Evolutionary conservation across 2,329 filamentous ascomycete species (phyloP).

Genomic region (Sarocladiaceae sp.): DNA sequence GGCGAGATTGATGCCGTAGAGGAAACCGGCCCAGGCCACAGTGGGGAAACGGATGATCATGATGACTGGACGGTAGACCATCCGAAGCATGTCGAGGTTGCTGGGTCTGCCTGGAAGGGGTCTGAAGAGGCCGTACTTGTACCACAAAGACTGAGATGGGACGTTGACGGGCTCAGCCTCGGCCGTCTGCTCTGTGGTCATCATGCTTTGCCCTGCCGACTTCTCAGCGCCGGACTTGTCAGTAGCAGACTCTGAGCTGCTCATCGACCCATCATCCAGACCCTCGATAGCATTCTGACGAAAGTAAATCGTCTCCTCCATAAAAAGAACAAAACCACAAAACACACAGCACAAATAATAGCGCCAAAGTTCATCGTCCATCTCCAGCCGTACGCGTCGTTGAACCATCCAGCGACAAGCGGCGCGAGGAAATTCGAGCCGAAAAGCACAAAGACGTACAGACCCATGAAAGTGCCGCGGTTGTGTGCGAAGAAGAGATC

Average conservation of each 20-base stretch:
- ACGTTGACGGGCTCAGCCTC: too few relatives aligned
- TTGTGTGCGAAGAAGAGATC: slow-evolving; percentile 40
- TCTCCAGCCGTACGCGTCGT: slow-evolving; percentile 42
- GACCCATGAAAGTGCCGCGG: slow-evolving; percentile 34
- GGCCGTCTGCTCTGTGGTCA: neutral
- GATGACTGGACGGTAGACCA: slow-evolving; percentile 17
- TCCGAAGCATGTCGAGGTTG: slow-evolving; percentile 5
- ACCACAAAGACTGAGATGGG: neutral
- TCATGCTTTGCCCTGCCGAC: neutral
- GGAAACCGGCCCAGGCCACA: slow-evolving; percentile 27
- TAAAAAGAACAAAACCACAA: slow-evolving; percentile 53
- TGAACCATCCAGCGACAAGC: slow-evolving; percentile 45
- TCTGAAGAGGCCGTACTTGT: neutral
- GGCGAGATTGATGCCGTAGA: slow-evolving; percentile 28
- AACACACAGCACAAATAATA: slow-evolving; percentile 44
- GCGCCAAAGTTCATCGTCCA: slow-evolving; percentile 46
- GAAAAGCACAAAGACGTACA: slow-evolving; percentile 39
- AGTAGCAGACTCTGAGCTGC: neutral
- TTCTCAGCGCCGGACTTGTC: neutral
- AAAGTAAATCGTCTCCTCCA: slow-evolving; percentile 57
- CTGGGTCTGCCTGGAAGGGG: neutral
- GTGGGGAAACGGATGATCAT: slow-evolving; percentile 28
- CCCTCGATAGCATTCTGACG: slow-evolving; percentile 29
- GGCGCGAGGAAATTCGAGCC: slow-evolving; percentile 43
- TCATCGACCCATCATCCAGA: neutral